A percentile compares a stretch with the other conserved stretches of the same genome.
Evolutionary conservation across 164 flowering plant genomes (phyloP).

Genomic region (Chloranthus sessilifolius): DNA sequence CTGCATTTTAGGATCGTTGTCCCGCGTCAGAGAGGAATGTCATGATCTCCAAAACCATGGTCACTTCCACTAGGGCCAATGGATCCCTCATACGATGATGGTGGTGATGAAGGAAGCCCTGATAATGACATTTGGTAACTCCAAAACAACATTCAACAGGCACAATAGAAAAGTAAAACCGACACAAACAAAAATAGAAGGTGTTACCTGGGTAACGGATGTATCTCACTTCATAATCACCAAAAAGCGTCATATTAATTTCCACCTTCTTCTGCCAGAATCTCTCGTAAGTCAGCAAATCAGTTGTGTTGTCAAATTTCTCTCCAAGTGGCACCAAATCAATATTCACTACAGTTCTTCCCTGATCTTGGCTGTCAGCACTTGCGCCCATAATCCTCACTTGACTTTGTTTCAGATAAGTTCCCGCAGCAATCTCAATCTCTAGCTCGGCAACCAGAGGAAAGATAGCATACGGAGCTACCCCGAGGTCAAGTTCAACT

Average conservation of each 20-base stretch:
- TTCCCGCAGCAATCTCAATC: constrained; percentile 82
- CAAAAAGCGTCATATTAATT: constrained; percentile 66
- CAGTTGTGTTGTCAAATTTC: constrained; percentile 86
- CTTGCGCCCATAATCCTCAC: constrained; percentile 79
- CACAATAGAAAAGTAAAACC: too few relatives aligned
- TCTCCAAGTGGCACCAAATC: constrained; percentile 87
- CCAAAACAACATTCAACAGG: too few relatives aligned
- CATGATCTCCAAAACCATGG: too few relatives aligned
- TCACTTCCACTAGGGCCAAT: constrained; percentile 45
- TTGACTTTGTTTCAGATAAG: constrained; percentile 79
- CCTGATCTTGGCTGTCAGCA: constrained; percentile 71
- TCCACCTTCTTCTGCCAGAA: constrained; percentile 63
- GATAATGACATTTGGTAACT: too few relatives aligned
- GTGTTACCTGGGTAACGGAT: constrained; percentile 82
- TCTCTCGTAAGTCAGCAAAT: constrained; percentile 61
- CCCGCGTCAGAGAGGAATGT: too few relatives aligned
- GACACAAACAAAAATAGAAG: too few relatives aligned
- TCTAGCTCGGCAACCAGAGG: constrained; percentile 69
- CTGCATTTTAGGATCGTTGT: too few relatives aligned
- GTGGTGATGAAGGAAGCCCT: constrained; percentile 69
- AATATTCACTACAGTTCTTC: constrained; percentile 62
- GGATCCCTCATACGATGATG: constrained; percentile 18
- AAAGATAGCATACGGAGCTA: constrained; percentile 63
- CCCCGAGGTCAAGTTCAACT: constrained; percentile 63
- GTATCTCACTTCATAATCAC: constrained; percentile 53